These are phyloP conservation scores for Picea sitchensis DNA, from an alignment of 75 land plant species.

Conservation along the genomic window DNA sequence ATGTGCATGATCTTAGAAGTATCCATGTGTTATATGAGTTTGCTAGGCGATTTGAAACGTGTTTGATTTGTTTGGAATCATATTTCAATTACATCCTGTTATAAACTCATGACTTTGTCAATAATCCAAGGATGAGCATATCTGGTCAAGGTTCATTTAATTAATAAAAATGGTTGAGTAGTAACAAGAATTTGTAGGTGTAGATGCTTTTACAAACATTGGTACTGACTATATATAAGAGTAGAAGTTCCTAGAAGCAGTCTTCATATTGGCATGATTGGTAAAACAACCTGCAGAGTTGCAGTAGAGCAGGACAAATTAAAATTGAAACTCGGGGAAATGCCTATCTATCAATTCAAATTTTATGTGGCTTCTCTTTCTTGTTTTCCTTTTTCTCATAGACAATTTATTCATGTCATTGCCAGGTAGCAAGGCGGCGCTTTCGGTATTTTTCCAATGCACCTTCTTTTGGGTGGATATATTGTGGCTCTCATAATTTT, in stretches of 20 bases:
- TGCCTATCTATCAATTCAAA: not conserved
- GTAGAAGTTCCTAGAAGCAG: not conserved
- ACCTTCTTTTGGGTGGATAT: constrained; percentile 79
- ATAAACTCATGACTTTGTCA: too few relatives aligned
- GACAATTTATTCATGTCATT: not conserved
- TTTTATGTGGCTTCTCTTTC: not conserved
- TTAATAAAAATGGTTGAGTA: not conserved
- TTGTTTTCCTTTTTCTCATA: not conserved
- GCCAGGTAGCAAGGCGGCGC: constrained; percentile 72
- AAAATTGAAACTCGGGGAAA: not conserved
- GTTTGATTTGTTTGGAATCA: too few relatives aligned
- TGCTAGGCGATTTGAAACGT: too few relatives aligned
- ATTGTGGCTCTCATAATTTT: constrained; percentile 89
- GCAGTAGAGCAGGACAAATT: not conserved
- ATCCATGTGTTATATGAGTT: too few relatives aligned
- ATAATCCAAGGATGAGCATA: too few relatives aligned
- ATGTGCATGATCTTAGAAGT: too few relatives aligned
- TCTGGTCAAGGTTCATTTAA: not conserved
- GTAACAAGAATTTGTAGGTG: not conserved
- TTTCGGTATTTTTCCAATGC: constrained; percentile 33
- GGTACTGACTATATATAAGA: not conserved
- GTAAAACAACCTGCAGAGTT: not conserved
- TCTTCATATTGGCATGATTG: not conserved
- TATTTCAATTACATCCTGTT: too few relatives aligned
- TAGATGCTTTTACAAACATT: not conserved